Percentiles rank a stretch among this genome's conserved stretches.
Evolutionary conservation across 2,329 filamentous ascomycete genomes (phyloP).

Genomic region (Colletotrichum cereale): DNA sequence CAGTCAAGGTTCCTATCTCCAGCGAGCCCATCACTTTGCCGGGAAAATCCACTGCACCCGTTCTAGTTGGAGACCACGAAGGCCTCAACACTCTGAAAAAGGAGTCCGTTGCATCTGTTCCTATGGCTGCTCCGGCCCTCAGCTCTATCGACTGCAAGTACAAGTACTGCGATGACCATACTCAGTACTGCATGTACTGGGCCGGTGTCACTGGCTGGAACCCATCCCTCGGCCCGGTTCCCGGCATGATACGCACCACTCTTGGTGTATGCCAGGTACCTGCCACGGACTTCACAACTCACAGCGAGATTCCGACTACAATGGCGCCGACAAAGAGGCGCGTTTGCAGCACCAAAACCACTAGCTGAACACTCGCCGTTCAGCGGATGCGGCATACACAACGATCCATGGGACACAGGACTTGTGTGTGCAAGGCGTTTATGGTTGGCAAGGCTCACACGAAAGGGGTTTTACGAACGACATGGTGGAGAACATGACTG

Average conservation of each 20-base stretch:
- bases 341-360: background rate
- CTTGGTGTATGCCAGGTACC: slow-evolving; percentile 48
- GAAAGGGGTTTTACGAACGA: background rate
- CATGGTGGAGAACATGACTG: background rate
- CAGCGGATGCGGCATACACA: too few relatives aligned
- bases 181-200: slow-evolving; percentile 56
- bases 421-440: background rate
- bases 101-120: slow-evolving; percentile 9
- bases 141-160: slow-evolving; percentile 49
- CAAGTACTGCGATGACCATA: slow-evolving; percentile 40
- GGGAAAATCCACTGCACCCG: slow-evolving; percentile 15
- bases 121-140: background rate
- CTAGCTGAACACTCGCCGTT: background rate
- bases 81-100: background rate
- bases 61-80: background rate
- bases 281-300: background rate
- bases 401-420: too few relatives aligned
- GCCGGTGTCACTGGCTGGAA: slow-evolving; percentile 53
- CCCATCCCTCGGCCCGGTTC: slow-evolving; percentile 48
- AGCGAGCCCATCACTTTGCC: slow-evolving; percentile 46
- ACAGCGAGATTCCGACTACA: background rate
- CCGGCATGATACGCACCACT: slow-evolving; percentile 52
- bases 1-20: slow-evolving; percentile 44
- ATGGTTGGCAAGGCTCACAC: background rate
- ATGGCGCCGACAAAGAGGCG: background rate